Conservation (phyloP, 768 basidiomycete species). For the Tephrocybe sp. region DNA sequence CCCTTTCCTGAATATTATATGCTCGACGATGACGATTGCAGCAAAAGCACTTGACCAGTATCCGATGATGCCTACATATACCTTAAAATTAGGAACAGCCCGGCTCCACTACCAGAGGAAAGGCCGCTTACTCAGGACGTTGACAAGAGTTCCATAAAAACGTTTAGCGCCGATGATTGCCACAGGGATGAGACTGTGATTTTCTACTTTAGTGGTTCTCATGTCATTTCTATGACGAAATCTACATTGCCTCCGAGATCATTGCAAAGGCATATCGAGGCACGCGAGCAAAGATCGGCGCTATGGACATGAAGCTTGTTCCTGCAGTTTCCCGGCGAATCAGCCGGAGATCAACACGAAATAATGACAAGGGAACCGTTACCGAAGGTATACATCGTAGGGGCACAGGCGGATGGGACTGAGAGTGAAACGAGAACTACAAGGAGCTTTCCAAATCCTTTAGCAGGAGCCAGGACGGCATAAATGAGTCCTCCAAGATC, state of each 20-base stretch:
- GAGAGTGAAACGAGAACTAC: constrained; percentile 74
- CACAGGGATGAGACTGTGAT: constrained; percentile 58
- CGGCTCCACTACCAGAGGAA: not conserved
- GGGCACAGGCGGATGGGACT: constrained; percentile 72
- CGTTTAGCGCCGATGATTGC: constrained; percentile 67
- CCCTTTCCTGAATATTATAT: constrained; percentile 58
- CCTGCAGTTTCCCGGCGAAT: constrained; percentile 30
- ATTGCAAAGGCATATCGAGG: constrained; percentile 68
- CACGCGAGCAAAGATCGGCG: constrained; percentile 52
- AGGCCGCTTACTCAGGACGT: constrained; percentile 56
- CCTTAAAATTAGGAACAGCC: not conserved
- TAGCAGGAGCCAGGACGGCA: constrained; percentile 59
- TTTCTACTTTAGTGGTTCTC: not conserved
- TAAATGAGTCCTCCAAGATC: constrained; percentile 63
- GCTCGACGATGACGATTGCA: constrained; percentile 63
- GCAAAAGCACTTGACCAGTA: constrained; percentile 63
- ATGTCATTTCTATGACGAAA: constrained; percentile 16
- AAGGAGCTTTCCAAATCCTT: constrained; percentile 70
- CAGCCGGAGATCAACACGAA: not conserved
- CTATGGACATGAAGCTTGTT: constrained; percentile 64
- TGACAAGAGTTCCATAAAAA: constrained; percentile 63
- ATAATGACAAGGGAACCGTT: constrained; percentile 1
- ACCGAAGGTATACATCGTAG: constrained; percentile 78
- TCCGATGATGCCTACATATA: constrained; percentile 39
- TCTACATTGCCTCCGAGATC: constrained; percentile 65